Conservation (phyloP, 2,329 filamentous ascomycete species). For the Trichoderma gracile region DNA sequence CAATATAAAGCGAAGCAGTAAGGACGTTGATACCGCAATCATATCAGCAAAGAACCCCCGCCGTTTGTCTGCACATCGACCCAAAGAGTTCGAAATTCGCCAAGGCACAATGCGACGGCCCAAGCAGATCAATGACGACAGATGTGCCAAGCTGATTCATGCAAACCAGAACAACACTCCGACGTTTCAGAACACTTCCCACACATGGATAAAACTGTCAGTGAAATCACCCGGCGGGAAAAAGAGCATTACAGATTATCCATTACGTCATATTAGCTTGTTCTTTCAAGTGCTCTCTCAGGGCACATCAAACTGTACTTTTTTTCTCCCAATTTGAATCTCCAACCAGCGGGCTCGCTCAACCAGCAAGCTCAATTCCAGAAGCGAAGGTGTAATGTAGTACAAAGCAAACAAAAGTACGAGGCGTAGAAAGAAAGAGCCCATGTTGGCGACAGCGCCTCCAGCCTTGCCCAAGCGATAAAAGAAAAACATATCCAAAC, state of each 20-base stretch:
- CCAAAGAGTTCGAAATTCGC: neutral
- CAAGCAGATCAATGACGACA: conserved; percentile 8
- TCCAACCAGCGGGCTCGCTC: conserved; percentile 13
- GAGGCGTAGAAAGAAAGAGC: conserved; percentile 31
- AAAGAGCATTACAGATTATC: conserved; percentile 12
- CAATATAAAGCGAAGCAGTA: neutral
- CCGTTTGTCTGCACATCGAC: neutral
- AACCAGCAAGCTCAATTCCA: conserved; percentile 26
- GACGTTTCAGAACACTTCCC: neutral
- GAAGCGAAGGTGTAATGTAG: conserved; percentile 25
- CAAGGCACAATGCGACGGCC: neutral
- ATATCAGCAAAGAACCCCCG: too few species aligned
- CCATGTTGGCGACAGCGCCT: conserved; percentile 32
- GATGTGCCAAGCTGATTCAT: conserved; percentile 3
- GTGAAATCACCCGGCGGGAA: neutral
- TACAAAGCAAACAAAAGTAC: conserved; percentile 14
- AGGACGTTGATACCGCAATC: too few species aligned
- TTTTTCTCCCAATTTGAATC: neutral
- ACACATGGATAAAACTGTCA: neutral
- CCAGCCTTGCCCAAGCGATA: conserved; percentile 23
- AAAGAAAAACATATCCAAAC: conserved; percentile 29
- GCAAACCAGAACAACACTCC: neutral
- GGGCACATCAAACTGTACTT: conserved; percentile 19
- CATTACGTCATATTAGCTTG: conserved; percentile 22
- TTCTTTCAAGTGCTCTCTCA: conserved; percentile 7